Conservation (phyloP, 345 rosid species). For the Erucastrum elatum region DNA sequence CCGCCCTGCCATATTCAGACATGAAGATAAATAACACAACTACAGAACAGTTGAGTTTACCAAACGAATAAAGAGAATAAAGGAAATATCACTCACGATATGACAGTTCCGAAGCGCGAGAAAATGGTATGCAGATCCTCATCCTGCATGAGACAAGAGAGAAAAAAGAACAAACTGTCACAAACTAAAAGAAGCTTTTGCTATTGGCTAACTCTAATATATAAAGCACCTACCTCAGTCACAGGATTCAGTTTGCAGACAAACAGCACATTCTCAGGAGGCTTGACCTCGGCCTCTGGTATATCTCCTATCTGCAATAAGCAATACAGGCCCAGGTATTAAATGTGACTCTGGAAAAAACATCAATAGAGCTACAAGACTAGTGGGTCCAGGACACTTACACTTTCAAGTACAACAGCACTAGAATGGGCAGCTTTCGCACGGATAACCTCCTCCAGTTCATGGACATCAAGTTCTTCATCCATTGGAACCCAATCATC, state of each 20-base stretch:
- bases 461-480: constrained; percentile 63
- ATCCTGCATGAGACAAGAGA: constrained; percentile 58
- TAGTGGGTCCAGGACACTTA: constrained; percentile 38
- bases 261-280: constrained; percentile 94
- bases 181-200: constrained; percentile 14
- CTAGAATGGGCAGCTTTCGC: constrained; percentile 84
- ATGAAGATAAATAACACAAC: constrained; percentile 19
- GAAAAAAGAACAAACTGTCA: background rate
- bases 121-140: constrained; percentile 93
- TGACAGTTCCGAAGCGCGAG: constrained; percentile 89
- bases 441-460: constrained; percentile 79
- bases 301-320: constrained; percentile 27
- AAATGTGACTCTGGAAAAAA: constrained; percentile 2
- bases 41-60: background rate
- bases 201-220: background rate
- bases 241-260: constrained; percentile 98
- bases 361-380: background rate
- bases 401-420: constrained; percentile 97
- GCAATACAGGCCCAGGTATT: constrained; percentile 11
- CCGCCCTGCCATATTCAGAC: constrained; percentile 64
- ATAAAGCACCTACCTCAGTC: constrained; percentile 73
- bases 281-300: constrained; percentile 55
- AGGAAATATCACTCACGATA: constrained; percentile 56
- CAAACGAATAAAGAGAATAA: background rate
- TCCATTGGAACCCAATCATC: constrained; percentile 99